These are phyloP conservation scores for Mycosphaerelloides madeirae DNA, from an alignment of 2,329 filamentous ascomycete species.

Conservation along the genomic window DNA sequence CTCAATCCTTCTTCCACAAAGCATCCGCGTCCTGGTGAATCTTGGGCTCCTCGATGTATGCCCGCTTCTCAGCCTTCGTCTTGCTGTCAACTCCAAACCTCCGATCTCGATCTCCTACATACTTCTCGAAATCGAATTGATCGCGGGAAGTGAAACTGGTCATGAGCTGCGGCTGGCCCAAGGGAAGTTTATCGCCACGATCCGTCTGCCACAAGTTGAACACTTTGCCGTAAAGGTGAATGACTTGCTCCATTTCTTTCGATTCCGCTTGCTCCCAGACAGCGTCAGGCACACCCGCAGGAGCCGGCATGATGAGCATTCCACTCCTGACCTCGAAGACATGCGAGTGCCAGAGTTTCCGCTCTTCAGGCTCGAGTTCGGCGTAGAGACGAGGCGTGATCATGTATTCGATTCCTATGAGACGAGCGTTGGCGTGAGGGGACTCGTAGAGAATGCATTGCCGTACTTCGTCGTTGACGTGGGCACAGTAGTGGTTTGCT, in stretches of 20 bases:
- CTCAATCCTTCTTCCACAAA: constrained; percentile 38
- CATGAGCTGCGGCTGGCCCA: constrained; percentile 61
- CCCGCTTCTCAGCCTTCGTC: constrained; percentile 51
- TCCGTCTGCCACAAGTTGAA: constrained; percentile 87
- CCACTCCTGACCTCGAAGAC: constrained; percentile 71
- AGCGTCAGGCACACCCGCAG: constrained; percentile 48
- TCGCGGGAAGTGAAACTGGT: constrained; percentile 53
- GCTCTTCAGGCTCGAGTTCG: constrained; percentile 61
- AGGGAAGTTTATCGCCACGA: constrained; percentile 59
- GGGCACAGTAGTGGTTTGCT: constrained; percentile 79
- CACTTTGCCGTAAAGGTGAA: constrained; percentile 74
- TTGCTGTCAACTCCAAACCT: constrained; percentile 50
- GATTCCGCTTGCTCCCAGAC: constrained; percentile 74
- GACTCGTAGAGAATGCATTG: constrained; percentile 85
- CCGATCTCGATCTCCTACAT: constrained; percentile 49
- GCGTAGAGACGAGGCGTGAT: constrained; percentile 65
- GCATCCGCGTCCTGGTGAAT: constrained; percentile 47
- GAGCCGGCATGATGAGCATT: constrained; percentile 73
- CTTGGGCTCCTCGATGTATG: constrained; percentile 48
- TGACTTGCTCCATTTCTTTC: constrained; percentile 71
- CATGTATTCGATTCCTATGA: constrained; percentile 89
- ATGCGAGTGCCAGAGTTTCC: constrained; percentile 73
- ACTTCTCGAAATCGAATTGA: constrained; percentile 46
- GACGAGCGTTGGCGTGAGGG: constrained; percentile 58
- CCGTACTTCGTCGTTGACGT: constrained; percentile 70